Evolutionary conservation across 768 basidiomycete genomes (phyloP).

Genomic region (Phaeotremella fagi): DNA sequence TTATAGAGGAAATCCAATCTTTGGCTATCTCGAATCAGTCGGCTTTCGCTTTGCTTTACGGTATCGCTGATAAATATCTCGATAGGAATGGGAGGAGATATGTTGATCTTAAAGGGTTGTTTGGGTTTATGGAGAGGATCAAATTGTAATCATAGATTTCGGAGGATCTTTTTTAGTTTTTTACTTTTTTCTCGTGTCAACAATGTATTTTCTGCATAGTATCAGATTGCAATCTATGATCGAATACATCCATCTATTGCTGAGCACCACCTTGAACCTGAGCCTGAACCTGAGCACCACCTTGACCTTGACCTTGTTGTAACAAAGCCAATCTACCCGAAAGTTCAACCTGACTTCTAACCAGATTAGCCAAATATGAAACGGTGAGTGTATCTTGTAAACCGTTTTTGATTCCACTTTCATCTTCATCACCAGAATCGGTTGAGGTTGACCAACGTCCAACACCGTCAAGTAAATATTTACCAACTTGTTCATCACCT

Average conservation of each 20-base stretch:
- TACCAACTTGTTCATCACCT: conserved; percentile 78
- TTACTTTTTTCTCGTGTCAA: neutral
- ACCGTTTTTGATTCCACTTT: conserved; percentile 46
- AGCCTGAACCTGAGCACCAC: conserved; percentile 1
- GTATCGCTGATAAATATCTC: conserved; percentile 71
- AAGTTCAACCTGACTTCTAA: conserved; percentile 88
- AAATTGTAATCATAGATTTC: conserved; percentile 33
- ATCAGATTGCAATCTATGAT: too few relatives aligned
- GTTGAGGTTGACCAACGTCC: conserved; percentile 42
- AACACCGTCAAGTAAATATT: conserved; percentile 80
- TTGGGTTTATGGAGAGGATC: conserved; percentile 64
- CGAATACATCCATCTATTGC: too few relatives aligned
- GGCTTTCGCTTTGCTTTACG: conserved; percentile 56
- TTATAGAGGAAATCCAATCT: conserved; percentile 57
- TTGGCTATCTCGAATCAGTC: conserved; percentile 55
- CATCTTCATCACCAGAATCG: conserved; percentile 55
- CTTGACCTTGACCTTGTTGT: conserved; percentile 23
- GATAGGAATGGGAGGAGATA: conserved; percentile 81
- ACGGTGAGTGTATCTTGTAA: conserved; percentile 85
- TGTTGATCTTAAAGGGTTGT: conserved; percentile 74
- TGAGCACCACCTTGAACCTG: too few relatives aligned
- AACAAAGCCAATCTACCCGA: conserved; percentile 79
- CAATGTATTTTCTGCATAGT: too few relatives aligned
- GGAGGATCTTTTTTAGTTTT: neutral
- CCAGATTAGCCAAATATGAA: conserved; percentile 86